Base-by-base conservation (phyloP, 2,329 filamentous ascomycete species). In the Colletotrichum trifolii region DNA sequence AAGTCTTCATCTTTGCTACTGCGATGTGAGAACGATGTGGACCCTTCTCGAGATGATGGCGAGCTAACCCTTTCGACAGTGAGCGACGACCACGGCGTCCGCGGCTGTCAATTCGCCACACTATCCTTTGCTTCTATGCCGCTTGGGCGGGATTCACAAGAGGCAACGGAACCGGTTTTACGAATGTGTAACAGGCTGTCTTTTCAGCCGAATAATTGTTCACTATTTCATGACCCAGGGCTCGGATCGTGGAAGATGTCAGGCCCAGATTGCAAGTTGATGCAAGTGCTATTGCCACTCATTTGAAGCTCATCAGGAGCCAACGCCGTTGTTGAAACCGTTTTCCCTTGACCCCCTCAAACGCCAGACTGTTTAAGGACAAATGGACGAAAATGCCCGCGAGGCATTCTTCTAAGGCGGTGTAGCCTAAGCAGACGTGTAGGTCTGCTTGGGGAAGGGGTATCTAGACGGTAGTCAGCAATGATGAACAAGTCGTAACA, bases 371-470 rank as follows among this genome's bases (percentile, higher is more conserved):
- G 70, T 66, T 55, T 25, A 25, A 38, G 35, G 63, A 53, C 42
- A 55, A 61, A 53, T 43, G 50, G 42, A 59, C 50, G 52, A 43
- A 69, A 54, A 63, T 68, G 60, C 63, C 54, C 55, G 25, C 25
- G 42, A 57, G 60, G 55, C 63, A 64, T 64, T 52, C 56, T 39
- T 39, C 64, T 64, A 40, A 70, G 59, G 71, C 61, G 48, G 34
- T 11, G 13, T 15, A 25, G 46, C 70, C 71, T 74, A 78, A 60
- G 81, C 81, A 69, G 84, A 76, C 72, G 85, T 79, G 81, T 93
- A 95, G 70, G 87, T 82, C 80, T 94, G 88, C 86, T 95, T 94
- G 74, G 91, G 91, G 84, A 89, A 91, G 71, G 92, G 92, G 83
- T 89, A 94, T 71, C 91, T 94, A 75, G 15, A 54, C 53, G 59